Percentiles rank a stretch among this genome's conserved stretches.
Conservation (phyloP, 768 basidiomycete genomes). For the Fistulinella prunicolor region DNA sequence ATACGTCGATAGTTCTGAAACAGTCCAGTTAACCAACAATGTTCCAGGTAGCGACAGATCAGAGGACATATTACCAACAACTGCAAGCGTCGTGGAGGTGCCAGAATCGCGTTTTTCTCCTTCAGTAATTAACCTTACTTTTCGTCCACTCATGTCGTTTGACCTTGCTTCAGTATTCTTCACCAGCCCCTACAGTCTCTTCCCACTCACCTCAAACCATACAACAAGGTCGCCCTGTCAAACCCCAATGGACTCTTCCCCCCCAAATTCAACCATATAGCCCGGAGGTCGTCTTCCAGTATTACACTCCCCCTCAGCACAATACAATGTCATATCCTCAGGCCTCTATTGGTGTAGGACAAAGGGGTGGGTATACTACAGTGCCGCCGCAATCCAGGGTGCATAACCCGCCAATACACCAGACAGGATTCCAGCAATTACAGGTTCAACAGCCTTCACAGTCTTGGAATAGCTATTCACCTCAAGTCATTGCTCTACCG, state of each 20-base stretch:
- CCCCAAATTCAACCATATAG: neutral
- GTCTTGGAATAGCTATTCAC: slow-evolving; percentile 11
- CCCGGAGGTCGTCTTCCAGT: neutral
- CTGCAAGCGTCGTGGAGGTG: slow-evolving; percentile 36
- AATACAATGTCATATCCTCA: slow-evolving; percentile 1
- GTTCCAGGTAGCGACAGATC: slow-evolving; percentile 4
- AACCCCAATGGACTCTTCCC: neutral
- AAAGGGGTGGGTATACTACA: slow-evolving; percentile 11
- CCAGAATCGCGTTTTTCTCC: slow-evolving; percentile 16
- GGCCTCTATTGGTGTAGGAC: slow-evolving; percentile 1
- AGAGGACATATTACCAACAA: slow-evolving; percentile 30
- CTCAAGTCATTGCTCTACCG: neutral
- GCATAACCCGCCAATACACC: slow-evolving; percentile 1
- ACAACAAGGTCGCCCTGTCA: slow-evolving; percentile 4
- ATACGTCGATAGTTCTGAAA: slow-evolving; percentile 12
- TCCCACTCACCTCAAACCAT: slow-evolving; percentile 1
- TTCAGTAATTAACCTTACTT: slow-evolving; percentile 10
- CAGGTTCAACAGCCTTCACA: slow-evolving; percentile 8
- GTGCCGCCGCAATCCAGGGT: slow-evolving; percentile 2
- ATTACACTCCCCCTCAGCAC: slow-evolving; percentile 4
- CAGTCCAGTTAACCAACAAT: slow-evolving; percentile 14
- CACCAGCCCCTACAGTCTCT: neutral
- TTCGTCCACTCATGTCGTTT: slow-evolving; percentile 5
- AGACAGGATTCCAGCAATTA: slow-evolving; percentile 4
- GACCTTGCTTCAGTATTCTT: slow-evolving; percentile 11